These are phyloP conservation scores for Curvularia sp. DNA, from an alignment of 2,329 filamentous ascomycete species.

Conservation along the genomic window DNA sequence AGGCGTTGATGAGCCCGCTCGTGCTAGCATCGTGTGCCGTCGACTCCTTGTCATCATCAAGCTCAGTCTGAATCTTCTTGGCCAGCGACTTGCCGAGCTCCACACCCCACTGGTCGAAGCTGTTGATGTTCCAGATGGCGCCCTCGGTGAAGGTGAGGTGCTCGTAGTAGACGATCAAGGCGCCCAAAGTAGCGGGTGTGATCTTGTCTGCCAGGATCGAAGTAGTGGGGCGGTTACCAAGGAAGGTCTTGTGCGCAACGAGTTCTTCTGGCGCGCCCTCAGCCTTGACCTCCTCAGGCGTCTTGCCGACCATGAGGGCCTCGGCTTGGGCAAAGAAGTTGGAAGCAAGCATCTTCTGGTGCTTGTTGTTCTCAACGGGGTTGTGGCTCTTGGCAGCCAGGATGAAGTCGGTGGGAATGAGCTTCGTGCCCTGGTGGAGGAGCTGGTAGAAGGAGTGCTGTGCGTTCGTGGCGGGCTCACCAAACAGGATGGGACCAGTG, in stretches of 20 bases:
- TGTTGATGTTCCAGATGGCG: conserved; percentile 99
- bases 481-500: conserved; percentile 93
- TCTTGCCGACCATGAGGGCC: conserved; percentile 91
- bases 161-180: conserved; percentile 98
- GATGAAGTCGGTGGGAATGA: conserved; percentile 98
- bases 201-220: conserved; percentile 93
- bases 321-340: conserved; percentile 92
- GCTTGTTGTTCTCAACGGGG: conserved; percentile 87
- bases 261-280: conserved; percentile 77
- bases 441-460: conserved; percentile 99
- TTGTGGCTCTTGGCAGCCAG: conserved; percentile 96
- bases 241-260: conserved; percentile 98
- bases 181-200: conserved; percentile 90
- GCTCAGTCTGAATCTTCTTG: conserved; percentile 72
- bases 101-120: conserved; percentile 99
- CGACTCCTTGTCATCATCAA: conserved; percentile 77
- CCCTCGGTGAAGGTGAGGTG: conserved; percentile 98
- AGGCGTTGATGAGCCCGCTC: conserved; percentile 85
- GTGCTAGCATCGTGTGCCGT: conserved; percentile 85
- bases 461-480: conserved; percentile 97
- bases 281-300: conserved; percentile 76
- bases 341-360: conserved; percentile 94
- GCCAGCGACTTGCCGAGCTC: conserved; percentile 96
- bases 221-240: conserved; percentile 96
- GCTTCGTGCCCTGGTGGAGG: conserved; percentile 97